Conservation (phyloP, 805 yeast genomes). For the Sungouiozyma intestinalis region DNA sequence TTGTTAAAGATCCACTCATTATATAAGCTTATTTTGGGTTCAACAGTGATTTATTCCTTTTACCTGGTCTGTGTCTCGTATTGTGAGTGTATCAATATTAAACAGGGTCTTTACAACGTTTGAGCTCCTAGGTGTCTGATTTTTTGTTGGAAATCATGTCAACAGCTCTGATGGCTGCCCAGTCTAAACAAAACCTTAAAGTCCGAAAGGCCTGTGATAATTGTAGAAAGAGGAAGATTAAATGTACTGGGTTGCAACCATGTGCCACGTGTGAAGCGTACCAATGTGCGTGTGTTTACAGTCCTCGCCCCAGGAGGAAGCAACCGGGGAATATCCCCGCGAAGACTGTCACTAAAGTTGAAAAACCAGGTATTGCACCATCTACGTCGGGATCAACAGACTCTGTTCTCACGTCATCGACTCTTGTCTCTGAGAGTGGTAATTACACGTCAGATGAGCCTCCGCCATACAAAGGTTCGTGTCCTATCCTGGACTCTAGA, state of each 20-base stretch:
- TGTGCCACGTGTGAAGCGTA: conserved; percentile 26
- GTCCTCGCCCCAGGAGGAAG: not conserved
- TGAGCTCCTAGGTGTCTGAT: not conserved
- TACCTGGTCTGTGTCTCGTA: no score
- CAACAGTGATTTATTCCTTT: no score
- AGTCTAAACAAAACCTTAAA: conserved; percentile 3
- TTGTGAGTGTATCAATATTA: no score
- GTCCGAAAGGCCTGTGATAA: conserved; percentile 23
- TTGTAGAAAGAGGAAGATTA: conserved; percentile 26
- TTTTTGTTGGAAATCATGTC: not conserved
- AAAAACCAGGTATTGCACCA: not conserved
- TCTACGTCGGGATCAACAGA: not conserved
- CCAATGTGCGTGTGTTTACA: conserved; percentile 21
- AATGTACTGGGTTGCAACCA: conserved; percentile 27
- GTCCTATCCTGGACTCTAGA: not conserved
- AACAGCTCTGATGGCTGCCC: not conserved
- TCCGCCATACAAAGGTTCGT: conserved; percentile 9
- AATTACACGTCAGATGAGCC: not conserved
- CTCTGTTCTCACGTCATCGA: not conserved
- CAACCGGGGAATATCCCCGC: not conserved
- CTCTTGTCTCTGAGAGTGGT: not conserved
- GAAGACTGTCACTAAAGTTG: not conserved
- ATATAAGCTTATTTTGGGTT: no score
- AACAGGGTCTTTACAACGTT: no score
- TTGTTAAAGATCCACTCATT: no score